Conservation (phyloP, 169 alveolate species). For the Cryptosporidium tyzzeri region DNA sequence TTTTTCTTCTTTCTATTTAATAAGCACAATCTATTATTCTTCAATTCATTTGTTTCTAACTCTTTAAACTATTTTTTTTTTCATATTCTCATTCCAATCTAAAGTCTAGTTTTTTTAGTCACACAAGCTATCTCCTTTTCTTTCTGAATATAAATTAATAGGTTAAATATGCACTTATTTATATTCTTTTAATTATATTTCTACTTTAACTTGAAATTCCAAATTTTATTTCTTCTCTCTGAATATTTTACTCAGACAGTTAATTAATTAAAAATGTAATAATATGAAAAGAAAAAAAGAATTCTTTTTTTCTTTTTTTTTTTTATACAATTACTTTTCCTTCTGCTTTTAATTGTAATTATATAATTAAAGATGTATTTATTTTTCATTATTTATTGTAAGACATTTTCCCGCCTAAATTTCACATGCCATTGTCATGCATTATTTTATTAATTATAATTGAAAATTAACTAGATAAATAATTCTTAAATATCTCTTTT, state of each 20-base stretch:
- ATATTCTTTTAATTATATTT: too few species aligned
- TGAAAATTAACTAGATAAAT: not conserved
- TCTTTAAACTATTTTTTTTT: not conserved
- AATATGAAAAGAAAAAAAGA: too few species aligned
- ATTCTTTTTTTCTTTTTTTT: too few species aligned
- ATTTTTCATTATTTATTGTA: slow-evolving; percentile 4
- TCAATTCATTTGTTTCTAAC: not conserved
- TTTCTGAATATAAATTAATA: too few species aligned
- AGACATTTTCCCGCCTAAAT: not conserved
- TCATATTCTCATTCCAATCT: not conserved
- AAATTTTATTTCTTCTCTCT: not conserved
- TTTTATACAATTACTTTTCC: too few species aligned
- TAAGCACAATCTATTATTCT: not conserved
- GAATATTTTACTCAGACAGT: not conserved
- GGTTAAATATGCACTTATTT: not conserved
- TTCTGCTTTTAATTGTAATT: not conserved
- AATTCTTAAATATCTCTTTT: not conserved
- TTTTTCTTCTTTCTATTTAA: too few species aligned
- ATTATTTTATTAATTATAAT: not conserved
- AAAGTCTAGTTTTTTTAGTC: not conserved
- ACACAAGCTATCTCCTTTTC: not conserved
- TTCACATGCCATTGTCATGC: not conserved
- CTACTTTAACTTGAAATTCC: not conserved
- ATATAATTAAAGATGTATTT: slow-evolving; percentile 3
- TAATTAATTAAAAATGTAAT: too few species aligned